Conservation (phyloP, 1,284 basidiomycete genomes). For the Rhodotorula mucilaginosa region DNA sequence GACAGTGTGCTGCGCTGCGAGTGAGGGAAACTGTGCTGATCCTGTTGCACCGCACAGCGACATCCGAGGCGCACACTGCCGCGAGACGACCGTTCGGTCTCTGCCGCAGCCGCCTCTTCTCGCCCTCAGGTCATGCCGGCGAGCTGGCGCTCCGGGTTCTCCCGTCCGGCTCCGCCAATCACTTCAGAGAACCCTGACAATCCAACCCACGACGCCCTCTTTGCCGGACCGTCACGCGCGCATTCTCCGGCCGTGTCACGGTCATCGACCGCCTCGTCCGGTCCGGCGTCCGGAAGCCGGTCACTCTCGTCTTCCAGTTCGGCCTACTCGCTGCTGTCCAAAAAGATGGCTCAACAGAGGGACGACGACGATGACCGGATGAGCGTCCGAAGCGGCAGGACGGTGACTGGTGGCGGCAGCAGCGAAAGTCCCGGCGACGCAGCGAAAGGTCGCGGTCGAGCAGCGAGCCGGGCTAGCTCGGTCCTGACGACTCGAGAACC, state of each 20-base stretch:
- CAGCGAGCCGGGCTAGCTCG: slow-evolving; percentile 23
- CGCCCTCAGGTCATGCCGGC: background rate
- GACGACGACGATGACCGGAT: slow-evolving; percentile 20
- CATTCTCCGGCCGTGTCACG: background rate
- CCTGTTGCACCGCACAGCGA: background rate
- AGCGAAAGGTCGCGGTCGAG: slow-evolving; percentile 8
- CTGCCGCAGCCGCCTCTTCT: background rate
- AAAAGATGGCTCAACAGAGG: slow-evolving; percentile 21
- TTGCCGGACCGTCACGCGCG: slow-evolving; percentile 14
- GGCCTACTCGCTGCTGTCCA: slow-evolving; percentile 17
- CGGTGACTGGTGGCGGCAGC: background rate
- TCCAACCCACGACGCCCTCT: slow-evolving; percentile 20
- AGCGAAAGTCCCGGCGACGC: slow-evolving; percentile 1
- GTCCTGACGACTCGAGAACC: slow-evolving; percentile 3
- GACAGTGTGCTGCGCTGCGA: no score
- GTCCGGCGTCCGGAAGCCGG: background rate
- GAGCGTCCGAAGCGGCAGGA: slow-evolving; percentile 13
- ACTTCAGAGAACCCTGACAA: slow-evolving; percentile 6
- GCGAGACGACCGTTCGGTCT: background rate
- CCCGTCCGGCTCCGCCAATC: slow-evolving; percentile 28
- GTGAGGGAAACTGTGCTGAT: no score
- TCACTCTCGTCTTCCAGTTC: slow-evolving; percentile 19
- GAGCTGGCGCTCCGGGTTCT: background rate
- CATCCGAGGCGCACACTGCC: background rate
- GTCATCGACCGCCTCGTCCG: background rate